These are phyloP conservation scores for Parsonsia alboflavescens DNA, from an alignment of 257 asterid species.

Conservation along the genomic window DNA sequence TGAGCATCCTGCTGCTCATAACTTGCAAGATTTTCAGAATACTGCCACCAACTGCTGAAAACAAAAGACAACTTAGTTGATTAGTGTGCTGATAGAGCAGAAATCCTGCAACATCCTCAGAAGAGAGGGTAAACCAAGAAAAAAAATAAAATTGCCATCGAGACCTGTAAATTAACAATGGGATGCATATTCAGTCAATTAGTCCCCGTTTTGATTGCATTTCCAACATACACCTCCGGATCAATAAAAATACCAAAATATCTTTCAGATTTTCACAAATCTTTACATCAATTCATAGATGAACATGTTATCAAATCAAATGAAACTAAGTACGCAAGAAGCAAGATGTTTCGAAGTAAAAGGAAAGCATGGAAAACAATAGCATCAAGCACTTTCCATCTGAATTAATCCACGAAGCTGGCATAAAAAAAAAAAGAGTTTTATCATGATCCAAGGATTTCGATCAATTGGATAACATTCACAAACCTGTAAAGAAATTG, in stretches of 20 bases:
- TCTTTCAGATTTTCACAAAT: background rate
- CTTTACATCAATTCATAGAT: background rate
- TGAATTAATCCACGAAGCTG: background rate
- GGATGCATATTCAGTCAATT: background rate
- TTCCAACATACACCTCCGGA: background rate
- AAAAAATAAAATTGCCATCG: too few relatives aligned
- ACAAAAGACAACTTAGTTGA: background rate
- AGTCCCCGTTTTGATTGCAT: background rate
- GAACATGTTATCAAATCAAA: background rate
- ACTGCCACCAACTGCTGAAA: constrained; percentile 73
- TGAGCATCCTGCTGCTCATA: constrained; percentile 77
- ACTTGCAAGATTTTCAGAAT: constrained; percentile 57
- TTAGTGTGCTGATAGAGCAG: background rate
- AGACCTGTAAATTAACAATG: background rate
- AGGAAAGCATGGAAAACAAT: background rate
- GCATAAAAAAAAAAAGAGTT: background rate
- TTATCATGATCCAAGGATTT: background rate
- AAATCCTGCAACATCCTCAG: background rate
- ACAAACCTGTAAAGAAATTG: constrained; percentile 71
- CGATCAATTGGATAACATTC: background rate
- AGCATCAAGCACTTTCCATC: background rate
- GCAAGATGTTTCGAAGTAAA: background rate
- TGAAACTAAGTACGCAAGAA: background rate
- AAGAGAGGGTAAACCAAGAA: background rate
- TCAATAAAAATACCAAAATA: background rate